These are phyloP conservation scores for Pichia membranifaciens DNA, from an alignment of 805 yeast species.

Conservation along the genomic window DNA sequence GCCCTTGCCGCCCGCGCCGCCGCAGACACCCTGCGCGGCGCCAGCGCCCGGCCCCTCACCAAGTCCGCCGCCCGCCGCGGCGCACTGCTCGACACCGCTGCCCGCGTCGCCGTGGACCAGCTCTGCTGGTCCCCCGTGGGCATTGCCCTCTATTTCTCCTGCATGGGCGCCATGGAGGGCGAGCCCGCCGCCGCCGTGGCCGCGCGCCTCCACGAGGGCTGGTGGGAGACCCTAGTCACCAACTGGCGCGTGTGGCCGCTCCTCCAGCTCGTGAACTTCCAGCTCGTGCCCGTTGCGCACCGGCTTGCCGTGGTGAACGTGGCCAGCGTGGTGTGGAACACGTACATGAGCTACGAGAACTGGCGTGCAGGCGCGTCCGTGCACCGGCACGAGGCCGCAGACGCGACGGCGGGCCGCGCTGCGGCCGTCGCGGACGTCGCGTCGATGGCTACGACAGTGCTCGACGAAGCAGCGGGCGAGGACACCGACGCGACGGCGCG, in stretches of 20 bases:
- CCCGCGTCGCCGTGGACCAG: conserved; percentile 67
- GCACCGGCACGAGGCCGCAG: neutral
- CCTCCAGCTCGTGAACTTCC: conserved; percentile 74
- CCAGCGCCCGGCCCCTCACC: too few species aligned
- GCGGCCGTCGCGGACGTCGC: neutral
- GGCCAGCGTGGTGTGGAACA: conserved; percentile 78
- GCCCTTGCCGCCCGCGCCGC: conserved; percentile 11
- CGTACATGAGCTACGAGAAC: conserved; percentile 39
- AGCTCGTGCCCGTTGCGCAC: conserved; percentile 64
- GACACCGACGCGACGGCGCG: too few species aligned
- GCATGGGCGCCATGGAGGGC: conserved; percentile 55
- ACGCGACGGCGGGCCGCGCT: neutral
- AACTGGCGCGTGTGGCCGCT: conserved; percentile 92
- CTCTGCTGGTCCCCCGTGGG: conserved; percentile 70
- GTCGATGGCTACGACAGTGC: too few species aligned
- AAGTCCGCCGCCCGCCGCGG: too few species aligned
- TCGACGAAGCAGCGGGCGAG: too few species aligned
- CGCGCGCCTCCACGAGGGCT: conserved; percentile 36
- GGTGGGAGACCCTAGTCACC: conserved; percentile 60
- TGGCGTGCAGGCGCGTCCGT: neutral
- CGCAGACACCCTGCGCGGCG: too few species aligned
- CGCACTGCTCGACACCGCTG: conserved; percentile 35
- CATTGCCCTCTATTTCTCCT: conserved; percentile 63
- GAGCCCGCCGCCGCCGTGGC: neutral
- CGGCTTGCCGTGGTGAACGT: conserved; percentile 65